phyloP scores from a whole-genome alignment of 345 rosid species.

The Syzygium aqueum region DNA sequence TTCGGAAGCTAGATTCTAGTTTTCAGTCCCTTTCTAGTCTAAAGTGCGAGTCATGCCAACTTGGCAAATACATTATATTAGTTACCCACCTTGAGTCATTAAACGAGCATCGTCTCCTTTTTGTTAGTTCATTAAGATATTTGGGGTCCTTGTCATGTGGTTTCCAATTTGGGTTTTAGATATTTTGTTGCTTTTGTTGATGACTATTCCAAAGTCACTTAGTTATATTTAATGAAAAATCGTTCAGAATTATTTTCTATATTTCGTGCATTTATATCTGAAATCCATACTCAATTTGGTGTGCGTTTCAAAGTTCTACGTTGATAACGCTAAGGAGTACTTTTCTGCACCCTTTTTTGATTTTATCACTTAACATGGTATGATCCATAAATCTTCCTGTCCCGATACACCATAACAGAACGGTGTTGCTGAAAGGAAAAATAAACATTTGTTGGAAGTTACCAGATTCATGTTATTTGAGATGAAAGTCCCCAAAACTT shows the following conservation, averaged over 20 bases:
- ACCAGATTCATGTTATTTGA: background rate
- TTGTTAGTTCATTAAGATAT: too few relatives aligned
- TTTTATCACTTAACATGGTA: too few relatives aligned
- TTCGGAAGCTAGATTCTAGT: background rate
- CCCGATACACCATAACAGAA: background rate
- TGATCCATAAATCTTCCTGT: background rate
- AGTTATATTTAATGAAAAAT: too few relatives aligned
- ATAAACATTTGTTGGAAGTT: background rate
- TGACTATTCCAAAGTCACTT: background rate
- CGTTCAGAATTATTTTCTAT: background rate
- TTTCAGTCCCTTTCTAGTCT: background rate
- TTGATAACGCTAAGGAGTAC: background rate
- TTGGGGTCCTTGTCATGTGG: background rate
- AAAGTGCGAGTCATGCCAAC: background rate
- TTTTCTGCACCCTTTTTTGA: too few relatives aligned
- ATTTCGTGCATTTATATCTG: background rate
- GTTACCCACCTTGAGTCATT: background rate
- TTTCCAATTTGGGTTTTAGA: too few relatives aligned
- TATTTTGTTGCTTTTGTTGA: background rate
- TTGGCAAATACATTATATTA: too few relatives aligned
- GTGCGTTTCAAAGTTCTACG: background rate
- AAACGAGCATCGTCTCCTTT: background rate
- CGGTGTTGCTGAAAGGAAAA: background rate
- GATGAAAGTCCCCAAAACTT: background rate
- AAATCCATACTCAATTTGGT: background rate